Base-by-base conservation (phyloP, 805 yeast genomes). In the Lachancea sp. region DNA sequence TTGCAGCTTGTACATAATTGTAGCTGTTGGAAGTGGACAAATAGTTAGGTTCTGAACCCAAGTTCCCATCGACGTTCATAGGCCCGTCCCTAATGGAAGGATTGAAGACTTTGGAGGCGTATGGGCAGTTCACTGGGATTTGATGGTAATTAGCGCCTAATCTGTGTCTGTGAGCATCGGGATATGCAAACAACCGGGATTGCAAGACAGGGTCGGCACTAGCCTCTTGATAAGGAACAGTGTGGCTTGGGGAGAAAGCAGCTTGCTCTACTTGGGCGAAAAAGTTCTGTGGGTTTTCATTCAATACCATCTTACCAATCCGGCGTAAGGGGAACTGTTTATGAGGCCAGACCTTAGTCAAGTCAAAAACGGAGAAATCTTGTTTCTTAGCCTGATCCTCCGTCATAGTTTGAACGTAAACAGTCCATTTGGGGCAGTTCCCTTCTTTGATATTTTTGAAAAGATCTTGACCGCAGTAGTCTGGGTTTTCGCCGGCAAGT, bases 301-400 rank as follows among this genome's bases (percentile, higher is more conserved):
- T 82, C 61, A 86, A 65, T 1, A 77, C 78, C 49, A 86, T 68
- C 61, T 78, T 80, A 61, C 95, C 96, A 59, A 87, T 80, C 63
- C 79, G 78, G 64, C 95, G 77, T 68, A 87, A 65, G 57, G 96
- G 96, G 72, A 78, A 87, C 42, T 86, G 80, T 52, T 67, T 69
- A 60, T 87, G 94, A 25, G 96, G 87, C 96, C 96, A 87, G 41
- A 84, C 83, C 70, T 88, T 88, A 48, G 96, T 87, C 63, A 87
- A 72, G 65, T 87, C 96, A 60, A 84, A 86, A 33, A 88, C 89
- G 5, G 90, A 82, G 67, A 83, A 86, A 58, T 82, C 81, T 36
- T 75, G 75, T 45, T 77, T 65, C 63, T 80, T 74, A 45, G 95
- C 87, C 65, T 87, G 79, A 52, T 78, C 84, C 46, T 76, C 75